phyloP scores from a whole-genome alignment of 2,329 filamentous ascomycete species.

The Ophiostoma pallidulum region DNA sequence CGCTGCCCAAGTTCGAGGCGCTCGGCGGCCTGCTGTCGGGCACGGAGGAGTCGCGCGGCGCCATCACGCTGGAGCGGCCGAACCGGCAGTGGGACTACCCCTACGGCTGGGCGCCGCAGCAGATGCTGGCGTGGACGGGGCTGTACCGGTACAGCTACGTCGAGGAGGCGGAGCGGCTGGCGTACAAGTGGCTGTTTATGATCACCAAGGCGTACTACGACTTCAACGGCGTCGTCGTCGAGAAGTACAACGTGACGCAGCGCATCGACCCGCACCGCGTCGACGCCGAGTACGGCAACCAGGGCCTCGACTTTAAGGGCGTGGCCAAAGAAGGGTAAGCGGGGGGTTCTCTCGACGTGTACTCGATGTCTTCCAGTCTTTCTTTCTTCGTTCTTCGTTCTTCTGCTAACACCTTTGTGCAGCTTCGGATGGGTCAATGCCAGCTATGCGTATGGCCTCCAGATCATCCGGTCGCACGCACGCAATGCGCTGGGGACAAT shows the following conservation, averaged over 20 bases:
- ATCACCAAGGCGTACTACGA: slow-evolving; percentile 97
- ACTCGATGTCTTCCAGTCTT: neutral
- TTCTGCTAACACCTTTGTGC: slow-evolving; percentile 20
- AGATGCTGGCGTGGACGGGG: slow-evolving; percentile 95
- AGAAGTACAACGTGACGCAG: slow-evolving; percentile 96
- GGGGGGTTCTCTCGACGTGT: neutral
- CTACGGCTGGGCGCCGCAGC: slow-evolving; percentile 96
- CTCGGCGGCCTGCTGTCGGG: slow-evolving; percentile 82
- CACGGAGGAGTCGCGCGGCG: slow-evolving; percentile 78
- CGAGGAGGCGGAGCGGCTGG: slow-evolving; percentile 78
- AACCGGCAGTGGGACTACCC: slow-evolving; percentile 99
- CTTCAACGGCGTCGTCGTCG: slow-evolving; percentile 95
- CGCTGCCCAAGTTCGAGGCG: slow-evolving; percentile 78
- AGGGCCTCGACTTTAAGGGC: slow-evolving; percentile 89
- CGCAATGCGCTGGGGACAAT: slow-evolving; percentile 78
- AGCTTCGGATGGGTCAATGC: slow-evolving; percentile 99
- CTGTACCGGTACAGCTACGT: slow-evolving; percentile 85
- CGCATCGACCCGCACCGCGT: slow-evolving; percentile 86
- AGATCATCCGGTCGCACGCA: slow-evolving; percentile 83
- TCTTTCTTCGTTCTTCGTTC: neutral
- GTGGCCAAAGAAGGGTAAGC: slow-evolving; percentile 90
- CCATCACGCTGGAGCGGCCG: slow-evolving; percentile 68
- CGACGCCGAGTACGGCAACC: slow-evolving; percentile 95
- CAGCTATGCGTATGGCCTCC: slow-evolving; percentile 88
- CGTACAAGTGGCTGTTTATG: slow-evolving; percentile 98